Conservation (phyloP, 441 rosid genomes). For the Adansonia grandidieri region DNA sequence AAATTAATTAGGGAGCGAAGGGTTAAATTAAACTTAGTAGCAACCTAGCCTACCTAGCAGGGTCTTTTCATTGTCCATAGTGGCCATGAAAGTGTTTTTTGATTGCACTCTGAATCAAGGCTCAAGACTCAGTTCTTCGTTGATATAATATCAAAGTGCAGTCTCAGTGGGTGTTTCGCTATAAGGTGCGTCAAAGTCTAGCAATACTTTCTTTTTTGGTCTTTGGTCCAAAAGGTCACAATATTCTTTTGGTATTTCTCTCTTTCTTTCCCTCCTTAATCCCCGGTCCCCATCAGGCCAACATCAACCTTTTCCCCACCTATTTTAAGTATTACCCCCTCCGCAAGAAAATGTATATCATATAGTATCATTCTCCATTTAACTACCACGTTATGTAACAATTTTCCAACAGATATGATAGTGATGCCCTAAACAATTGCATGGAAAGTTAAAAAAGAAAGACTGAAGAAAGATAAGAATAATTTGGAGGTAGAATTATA, state of each 20-base stretch:
- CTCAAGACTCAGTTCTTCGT: neutral
- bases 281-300: neutral
- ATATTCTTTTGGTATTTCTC: neutral
- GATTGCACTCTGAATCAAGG: neutral
- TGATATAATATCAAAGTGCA: neutral
- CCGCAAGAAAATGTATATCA: too few species aligned
- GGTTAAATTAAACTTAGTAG: neutral
- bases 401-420: neutral
- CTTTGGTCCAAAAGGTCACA: neutral
- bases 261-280: neutral
- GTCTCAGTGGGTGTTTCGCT: neutral
- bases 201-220: neutral
- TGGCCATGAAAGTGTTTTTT: slow-evolving; percentile 13
- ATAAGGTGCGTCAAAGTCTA: neutral
- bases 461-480: neutral
- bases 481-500: neutral
- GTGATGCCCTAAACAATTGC: neutral
- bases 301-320: neutral
- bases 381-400: neutral
- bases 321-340: neutral
- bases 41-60: neutral
- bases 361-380: too few species aligned
- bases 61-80: neutral
- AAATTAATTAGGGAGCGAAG: neutral
- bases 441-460: neutral